A percentile compares a stretch with the other conserved stretches of the same genome.
Evolutionary conservation across 2,329 filamentous ascomycete species (phyloP).

Genomic region (Diaporthe citrichinensis): DNA sequence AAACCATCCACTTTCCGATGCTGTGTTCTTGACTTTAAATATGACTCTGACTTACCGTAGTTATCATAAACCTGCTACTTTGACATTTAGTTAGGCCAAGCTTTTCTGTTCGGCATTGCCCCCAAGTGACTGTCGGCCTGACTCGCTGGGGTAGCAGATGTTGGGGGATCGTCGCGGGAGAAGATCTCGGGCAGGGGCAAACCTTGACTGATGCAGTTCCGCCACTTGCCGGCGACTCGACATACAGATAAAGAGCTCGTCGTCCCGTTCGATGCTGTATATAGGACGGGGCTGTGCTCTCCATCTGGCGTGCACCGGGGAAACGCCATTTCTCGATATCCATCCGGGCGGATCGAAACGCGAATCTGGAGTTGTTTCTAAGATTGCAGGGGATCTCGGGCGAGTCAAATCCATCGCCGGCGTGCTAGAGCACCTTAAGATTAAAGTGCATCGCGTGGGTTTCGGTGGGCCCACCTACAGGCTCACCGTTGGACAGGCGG

Average conservation of each 20-base stretch:
- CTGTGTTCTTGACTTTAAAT: background rate
- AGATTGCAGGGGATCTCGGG: conserved; percentile 23
- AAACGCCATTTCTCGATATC: background rate
- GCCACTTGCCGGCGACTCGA: background rate
- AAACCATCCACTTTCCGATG: background rate
- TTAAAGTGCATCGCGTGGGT: conserved; percentile 7
- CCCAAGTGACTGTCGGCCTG: background rate
- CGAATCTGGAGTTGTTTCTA: background rate
- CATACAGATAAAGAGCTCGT: background rate
- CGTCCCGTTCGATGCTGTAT: background rate
- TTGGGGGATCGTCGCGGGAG: conserved; percentile 9
- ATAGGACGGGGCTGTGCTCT: background rate
- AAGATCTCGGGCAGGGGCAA: background rate
- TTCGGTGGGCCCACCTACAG: conserved; percentile 5
- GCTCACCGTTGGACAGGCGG: conserved; percentile 6
- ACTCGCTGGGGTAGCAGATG: conserved; percentile 2
- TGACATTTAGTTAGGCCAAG: background rate
- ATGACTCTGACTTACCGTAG: background rate
- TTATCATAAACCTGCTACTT: background rate
- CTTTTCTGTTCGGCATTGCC: background rate
- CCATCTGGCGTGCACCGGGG: background rate
- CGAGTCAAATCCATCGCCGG: conserved; percentile 1
- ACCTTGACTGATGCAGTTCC: background rate
- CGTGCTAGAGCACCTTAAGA: background rate
- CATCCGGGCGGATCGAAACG: conserved; percentile 1